Evolutionary conservation across 768 basidiomycete species (phyloP).

Genomic region (Pleurotus cornucopiae): DNA sequence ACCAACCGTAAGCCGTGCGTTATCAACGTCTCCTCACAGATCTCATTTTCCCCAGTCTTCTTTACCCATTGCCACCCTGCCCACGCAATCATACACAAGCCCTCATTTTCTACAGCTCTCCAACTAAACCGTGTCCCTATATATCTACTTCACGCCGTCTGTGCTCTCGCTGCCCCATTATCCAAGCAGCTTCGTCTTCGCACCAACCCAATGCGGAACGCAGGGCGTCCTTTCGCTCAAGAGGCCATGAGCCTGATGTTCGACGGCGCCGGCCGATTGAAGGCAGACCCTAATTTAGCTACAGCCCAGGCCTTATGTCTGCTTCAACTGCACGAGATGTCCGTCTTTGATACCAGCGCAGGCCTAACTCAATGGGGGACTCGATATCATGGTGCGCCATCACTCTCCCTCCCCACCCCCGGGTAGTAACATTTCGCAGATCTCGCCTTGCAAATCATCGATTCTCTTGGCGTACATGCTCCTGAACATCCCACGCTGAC

Average conservation of each 20-base stretch:
- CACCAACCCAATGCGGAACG: conserved; percentile 49
- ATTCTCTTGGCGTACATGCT: conserved; percentile 60
- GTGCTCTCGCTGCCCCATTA: conserved; percentile 73
- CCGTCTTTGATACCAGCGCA: conserved; percentile 35
- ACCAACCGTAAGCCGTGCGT: conserved; percentile 55
- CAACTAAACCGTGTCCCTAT: conserved; percentile 63
- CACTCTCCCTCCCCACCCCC: conserved; percentile 9
- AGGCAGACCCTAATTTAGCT: conserved; percentile 59
- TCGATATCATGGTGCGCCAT: conserved; percentile 45
- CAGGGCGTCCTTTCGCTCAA: conserved; percentile 51
- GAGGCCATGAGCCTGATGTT: conserved; percentile 70
- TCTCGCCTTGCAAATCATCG: conserved; percentile 62
- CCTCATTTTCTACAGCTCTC: conserved; percentile 66
- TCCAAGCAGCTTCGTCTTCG: conserved; percentile 64
- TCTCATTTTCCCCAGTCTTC: conserved; percentile 49
- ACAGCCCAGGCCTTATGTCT: conserved; percentile 76
- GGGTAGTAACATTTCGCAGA: conserved; percentile 30
- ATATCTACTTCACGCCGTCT: conserved; percentile 70
- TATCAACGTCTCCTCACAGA: conserved; percentile 10
- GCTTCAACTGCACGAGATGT: conserved; percentile 63
- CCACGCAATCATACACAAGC: conserved; percentile 73
- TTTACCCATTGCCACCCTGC: conserved; percentile 81
- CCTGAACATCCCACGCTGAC: conserved; percentile 59
- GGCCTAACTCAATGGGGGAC: conserved; percentile 32
- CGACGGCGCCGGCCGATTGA: conserved; percentile 59